Base-by-base conservation (phyloP, 768 basidiomycete species). In the Russula earlei region DNA sequence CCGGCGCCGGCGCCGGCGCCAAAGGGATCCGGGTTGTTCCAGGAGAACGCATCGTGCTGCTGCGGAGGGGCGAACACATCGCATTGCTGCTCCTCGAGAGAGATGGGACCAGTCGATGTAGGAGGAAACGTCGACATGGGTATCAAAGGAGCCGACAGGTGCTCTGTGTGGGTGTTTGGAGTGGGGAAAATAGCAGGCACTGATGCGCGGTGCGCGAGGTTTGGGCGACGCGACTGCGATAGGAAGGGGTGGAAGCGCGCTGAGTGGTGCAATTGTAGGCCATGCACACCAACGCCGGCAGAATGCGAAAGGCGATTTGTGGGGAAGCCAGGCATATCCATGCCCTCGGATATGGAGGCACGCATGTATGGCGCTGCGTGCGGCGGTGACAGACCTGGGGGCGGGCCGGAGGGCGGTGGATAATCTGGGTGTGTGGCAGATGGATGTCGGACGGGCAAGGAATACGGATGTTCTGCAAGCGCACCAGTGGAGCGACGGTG, bases 1-100 rank as follows among this genome's bases (percentile, higher is more conserved):
- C 43, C 34, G 7, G 45, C 36, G 17, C 49, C 51, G 2, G 52
- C 20, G 43, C 43, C 34, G 7, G 45, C 36, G 17, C 49, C 51
- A 27, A 61, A 61, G 7, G 59, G 62, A 42, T 57, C 60, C 0
- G 59, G 59, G 27, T 62, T 61, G 25, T 42, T 53, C 59, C 59
- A 62, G 15, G 31, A 36, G n/a, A 56, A 45, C 6, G 34, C 15
- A 52, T 58, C 55, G 17, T 58, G 58, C 11, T 51, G 41, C 7
- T 51, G 59, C 3, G 44, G 10, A 34, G 29, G 24, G 31, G 43
- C 19, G 11, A 41, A 40, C 41, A 37, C 33, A 5, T 59, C 53
- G 19, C 33, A 40, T 5, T 54, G 54, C n/a, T 52, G 44, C 25
- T 57, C 56, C 45, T 57, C 56, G 33, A 48, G 38, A 4, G 56